These are phyloP conservation scores for Sutorius australiensis DNA, from an alignment of 768 basidiomycete genomes.

Conservation along the genomic window DNA sequence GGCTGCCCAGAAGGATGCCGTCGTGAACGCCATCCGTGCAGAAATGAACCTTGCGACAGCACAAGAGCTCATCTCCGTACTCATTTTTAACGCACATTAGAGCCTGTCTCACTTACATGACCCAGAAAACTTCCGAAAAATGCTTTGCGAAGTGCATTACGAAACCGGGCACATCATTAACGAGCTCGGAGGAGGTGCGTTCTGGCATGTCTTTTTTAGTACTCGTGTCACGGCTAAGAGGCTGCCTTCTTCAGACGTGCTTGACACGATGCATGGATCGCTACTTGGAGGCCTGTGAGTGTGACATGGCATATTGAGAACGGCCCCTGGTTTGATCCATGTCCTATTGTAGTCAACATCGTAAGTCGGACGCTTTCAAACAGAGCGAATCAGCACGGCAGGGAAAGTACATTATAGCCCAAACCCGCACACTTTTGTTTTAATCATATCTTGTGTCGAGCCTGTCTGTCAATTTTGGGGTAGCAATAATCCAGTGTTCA, in stretches of 20 bases:
- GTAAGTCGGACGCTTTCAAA: slow-evolving; percentile 66
- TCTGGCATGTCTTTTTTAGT: background rate
- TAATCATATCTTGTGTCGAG: background rate
- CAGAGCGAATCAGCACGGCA: slow-evolving; percentile 40
- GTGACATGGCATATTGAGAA: background rate
- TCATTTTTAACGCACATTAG: background rate
- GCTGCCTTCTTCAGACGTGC: slow-evolving; percentile 51
- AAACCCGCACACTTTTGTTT: background rate
- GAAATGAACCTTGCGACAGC: slow-evolving; percentile 74
- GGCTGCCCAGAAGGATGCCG: slow-evolving; percentile 37
- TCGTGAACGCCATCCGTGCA: slow-evolving; percentile 61
- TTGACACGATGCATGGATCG: slow-evolving; percentile 72
- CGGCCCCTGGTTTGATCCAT: background rate
- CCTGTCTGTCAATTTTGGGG: background rate
- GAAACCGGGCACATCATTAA: slow-evolving; percentile 68
- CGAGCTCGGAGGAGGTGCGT: slow-evolving; percentile 67
- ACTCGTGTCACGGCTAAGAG: background rate
- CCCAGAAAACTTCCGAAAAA: slow-evolving; percentile 73
- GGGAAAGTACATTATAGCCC: slow-evolving; percentile 14
- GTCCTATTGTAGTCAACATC: slow-evolving; percentile 58
- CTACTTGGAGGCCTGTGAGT: slow-evolving; percentile 83
- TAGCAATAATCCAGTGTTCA: slow-evolving; percentile 9
- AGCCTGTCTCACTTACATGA: background rate
- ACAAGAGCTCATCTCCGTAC: slow-evolving; percentile 77
- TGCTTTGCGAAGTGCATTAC: slow-evolving; percentile 76